Evolutionary conservation across 2,329 filamentous ascomycete species (phyloP), one percentile per base, ranked within the genome.

Genomic region (Aspergillus vadensis): DNA sequence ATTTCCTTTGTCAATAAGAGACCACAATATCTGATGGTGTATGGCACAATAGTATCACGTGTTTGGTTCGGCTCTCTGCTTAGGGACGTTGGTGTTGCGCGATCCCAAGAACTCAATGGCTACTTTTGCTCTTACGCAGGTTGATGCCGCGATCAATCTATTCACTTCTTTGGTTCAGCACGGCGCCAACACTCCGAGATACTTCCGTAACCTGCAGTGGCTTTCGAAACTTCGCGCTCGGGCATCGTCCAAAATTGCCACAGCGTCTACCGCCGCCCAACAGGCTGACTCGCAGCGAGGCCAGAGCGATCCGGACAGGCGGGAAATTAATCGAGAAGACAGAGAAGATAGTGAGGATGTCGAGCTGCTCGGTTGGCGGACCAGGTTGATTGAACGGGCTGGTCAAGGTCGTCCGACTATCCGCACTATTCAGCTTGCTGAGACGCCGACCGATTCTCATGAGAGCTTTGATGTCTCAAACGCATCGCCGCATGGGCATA

Each of bases 311-410:
- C 9, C n/a, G 14, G 27, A n/a, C 51, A 10, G 32, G 32, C 27
- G 5, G 32, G 12, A n/a, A 9, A 25, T 19, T 25, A 9, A 19
- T 14, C 30, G 30, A 14, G 30, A 32, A 39, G 48, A 51, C 12
- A 27, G 48, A n/a, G 51, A 54, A 19, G 51, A 54, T 36, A 54
- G 51, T 23, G 51, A 54, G 30, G 51, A 54, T 17, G 51, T 54
- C 9, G 51, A 54, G 30, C 32, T 54, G 12, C 51, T 54, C 30
- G 51, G 51, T 17, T 54, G 51, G 51, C 51, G 51, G 19, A 54
- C 51, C n/a, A 17, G 36, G 6, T 36, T 54, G 19, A 54, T 54
- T n/a, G 51, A 54, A 12, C 51, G 51, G 30, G 51, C 32, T 17
- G 51, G 51, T 2, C 30, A 54, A 36, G 51, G 36, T 17, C 51